Evolutionary conservation across 1,284 basidiomycete genomes (phyloP).

Genomic region (Dichomitus squalens): DNA sequence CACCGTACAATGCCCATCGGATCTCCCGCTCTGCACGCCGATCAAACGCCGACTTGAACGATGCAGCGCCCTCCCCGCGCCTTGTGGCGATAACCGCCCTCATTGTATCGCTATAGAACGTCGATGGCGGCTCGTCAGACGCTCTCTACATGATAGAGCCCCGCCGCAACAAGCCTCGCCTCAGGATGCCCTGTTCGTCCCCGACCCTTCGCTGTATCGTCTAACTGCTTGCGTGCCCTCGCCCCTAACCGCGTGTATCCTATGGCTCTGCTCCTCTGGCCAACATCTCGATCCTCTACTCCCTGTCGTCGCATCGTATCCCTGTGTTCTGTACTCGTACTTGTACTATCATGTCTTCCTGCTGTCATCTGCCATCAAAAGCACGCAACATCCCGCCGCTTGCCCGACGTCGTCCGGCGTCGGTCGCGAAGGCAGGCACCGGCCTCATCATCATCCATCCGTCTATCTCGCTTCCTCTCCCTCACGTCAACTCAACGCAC

Average conservation of each 20-base stretch:
- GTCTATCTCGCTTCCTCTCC: slow-evolving; percentile 11
- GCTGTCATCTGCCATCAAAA: slow-evolving; percentile 23
- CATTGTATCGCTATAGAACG: slow-evolving; percentile 16
- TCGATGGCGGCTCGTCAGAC: slow-evolving; percentile 2
- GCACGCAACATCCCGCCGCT: slow-evolving; percentile 14
- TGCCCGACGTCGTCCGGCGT: slow-evolving; percentile 1
- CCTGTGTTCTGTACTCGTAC: slow-evolving; percentile 9
- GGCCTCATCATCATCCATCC: slow-evolving; percentile 8
- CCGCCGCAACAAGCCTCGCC: neutral
- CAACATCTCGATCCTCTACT: slow-evolving; percentile 5
- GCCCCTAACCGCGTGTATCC: slow-evolving; percentile 15
- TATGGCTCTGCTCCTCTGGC: slow-evolving; percentile 3
- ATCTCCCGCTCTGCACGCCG: neutral
- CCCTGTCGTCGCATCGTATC: slow-evolving; percentile 2
- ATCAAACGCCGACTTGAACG: neutral
- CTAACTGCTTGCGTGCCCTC: slow-evolving; percentile 3
- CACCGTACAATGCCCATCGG: neutral
- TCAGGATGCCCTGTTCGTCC: neutral
- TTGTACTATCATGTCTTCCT: slow-evolving; percentile 20
- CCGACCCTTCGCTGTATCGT: slow-evolving; percentile 11
- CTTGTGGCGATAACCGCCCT: slow-evolving; percentile 1
- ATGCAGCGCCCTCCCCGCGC: slow-evolving; percentile 4
- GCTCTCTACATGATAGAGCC: slow-evolving; percentile 5
- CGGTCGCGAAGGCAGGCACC: slow-evolving; percentile 7
- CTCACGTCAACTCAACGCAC: neutral